These are phyloP conservation scores for Kodamaea suecica DNA, from an alignment of 1,139 yeast genomes.

Conservation along the genomic window DNA sequence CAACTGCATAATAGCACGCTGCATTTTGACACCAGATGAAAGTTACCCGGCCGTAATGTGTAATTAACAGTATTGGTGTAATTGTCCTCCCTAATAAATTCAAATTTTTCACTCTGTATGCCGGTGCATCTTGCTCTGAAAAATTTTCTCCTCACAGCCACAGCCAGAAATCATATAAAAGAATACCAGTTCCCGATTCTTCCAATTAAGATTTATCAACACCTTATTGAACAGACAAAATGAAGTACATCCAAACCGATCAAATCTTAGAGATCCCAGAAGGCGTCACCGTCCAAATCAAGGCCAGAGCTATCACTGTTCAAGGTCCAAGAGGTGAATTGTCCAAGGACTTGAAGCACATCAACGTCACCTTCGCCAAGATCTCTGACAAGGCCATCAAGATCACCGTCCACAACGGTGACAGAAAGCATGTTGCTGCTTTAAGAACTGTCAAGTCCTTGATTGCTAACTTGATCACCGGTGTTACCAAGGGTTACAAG, in stretches of 20 bases:
- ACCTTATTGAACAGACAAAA: constrained; percentile 24
- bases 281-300: constrained; percentile 88
- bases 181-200: no score
- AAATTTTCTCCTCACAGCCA: neutral
- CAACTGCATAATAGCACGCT: no score
- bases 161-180: no score
- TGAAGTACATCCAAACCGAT: constrained; percentile 96
- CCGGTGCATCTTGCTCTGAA: no score
- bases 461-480: constrained; percentile 89
- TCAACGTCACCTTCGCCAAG: constrained; percentile 89
- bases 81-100: no score
- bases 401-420: constrained; percentile 96
- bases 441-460: constrained; percentile 97
- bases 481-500: constrained; percentile 99
- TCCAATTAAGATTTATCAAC: no score
- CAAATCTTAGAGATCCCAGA: constrained; percentile 91
- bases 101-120: no score
- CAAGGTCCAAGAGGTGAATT: constrained; percentile 98
- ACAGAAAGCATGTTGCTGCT: constrained; percentile 99
- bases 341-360: constrained; percentile 88
- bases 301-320: constrained; percentile 87
- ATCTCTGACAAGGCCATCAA: constrained; percentile 68
- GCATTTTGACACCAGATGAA: no score
- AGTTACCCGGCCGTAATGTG: no score
- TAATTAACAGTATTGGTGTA: no score